phyloP scores from a whole-genome alignment of 371 early-diverging fungal genomes.

The Haplosporangium sp. region DNA sequence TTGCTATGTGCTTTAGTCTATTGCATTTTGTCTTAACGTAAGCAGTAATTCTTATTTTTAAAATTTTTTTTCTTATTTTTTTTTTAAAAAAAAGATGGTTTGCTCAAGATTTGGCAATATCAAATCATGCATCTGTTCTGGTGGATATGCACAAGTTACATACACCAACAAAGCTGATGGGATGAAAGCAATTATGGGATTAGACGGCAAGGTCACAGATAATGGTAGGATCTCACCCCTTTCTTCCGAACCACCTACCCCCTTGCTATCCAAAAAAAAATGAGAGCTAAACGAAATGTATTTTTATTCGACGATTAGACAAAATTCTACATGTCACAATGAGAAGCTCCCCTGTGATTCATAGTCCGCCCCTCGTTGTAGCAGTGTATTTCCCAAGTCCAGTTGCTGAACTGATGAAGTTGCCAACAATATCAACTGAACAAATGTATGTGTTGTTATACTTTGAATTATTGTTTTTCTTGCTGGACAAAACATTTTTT shows the following conservation, averaged over 20 bases:
- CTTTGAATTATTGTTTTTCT: too few species aligned
- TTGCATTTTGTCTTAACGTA: too few species aligned
- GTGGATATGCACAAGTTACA: conserved; percentile 1
- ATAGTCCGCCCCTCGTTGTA: background rate
- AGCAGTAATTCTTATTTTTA: too few species aligned
- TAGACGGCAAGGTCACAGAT: background rate
- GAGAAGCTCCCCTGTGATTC: background rate
- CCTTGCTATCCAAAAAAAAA: background rate
- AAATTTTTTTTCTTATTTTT: too few species aligned
- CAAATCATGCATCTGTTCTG: background rate
- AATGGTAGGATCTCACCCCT: background rate
- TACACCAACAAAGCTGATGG: background rate
- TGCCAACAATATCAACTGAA: background rate
- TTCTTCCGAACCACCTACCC: too few species aligned
- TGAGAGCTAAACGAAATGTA: too few species aligned
- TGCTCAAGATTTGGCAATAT: background rate
- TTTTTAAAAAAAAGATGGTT: background rate
- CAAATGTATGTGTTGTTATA: background rate
- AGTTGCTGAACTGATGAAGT: background rate
- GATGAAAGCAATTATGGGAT: background rate
- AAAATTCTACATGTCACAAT: background rate
- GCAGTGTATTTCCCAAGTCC: conserved; percentile 1
- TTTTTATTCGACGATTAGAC: background rate
- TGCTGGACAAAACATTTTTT: too few species aligned
- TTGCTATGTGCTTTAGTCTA: too few species aligned